Conservation (phyloP, 176 grass and related monocot genomes). For the Oryza glaberrima region DNA sequence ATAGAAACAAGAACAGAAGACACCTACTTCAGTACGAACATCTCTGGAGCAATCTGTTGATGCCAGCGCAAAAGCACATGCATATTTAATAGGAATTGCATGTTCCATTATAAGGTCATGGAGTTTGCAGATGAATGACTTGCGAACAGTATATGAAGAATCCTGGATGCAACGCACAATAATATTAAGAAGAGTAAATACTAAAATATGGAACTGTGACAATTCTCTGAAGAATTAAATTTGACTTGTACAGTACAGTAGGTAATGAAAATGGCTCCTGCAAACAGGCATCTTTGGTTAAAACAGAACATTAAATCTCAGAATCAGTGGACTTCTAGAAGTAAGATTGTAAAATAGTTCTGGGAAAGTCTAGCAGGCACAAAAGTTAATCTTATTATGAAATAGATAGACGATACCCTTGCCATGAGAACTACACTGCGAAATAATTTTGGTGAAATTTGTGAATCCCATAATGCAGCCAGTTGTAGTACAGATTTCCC, state of each 20-base stretch:
- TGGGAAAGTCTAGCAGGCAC: slow-evolving; percentile 2
- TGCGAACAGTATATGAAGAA: slow-evolving; percentile 73
- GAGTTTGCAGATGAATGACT: slow-evolving; percentile 74
- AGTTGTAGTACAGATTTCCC: slow-evolving; percentile 79
- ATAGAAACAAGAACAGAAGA: slow-evolving; percentile 35
- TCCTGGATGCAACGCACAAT: slow-evolving; percentile 61
- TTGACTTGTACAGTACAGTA: slow-evolving; percentile 5
- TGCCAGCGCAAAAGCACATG: slow-evolving; percentile 84
- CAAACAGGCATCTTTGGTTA: slow-evolving; percentile 21
- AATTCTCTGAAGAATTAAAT: slow-evolving; percentile 28
- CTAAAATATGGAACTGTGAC: slow-evolving; percentile 24
- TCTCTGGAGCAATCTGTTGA: slow-evolving; percentile 74
- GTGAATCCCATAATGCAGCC: slow-evolving; percentile 84
- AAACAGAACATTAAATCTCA: slow-evolving; percentile 5
- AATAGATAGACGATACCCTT: slow-evolving; percentile 58
- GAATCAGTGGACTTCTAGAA: slow-evolving; percentile 36
- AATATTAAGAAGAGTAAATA: slow-evolving; percentile 18
- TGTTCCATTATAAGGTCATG: slow-evolving; percentile 66
- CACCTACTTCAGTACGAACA: slow-evolving; percentile 76
- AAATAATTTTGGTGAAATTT: slow-evolving; percentile 81
- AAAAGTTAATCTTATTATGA: slow-evolving; percentile 22
- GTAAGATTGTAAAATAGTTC: slow-evolving; percentile 14
- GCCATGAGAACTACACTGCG: slow-evolving; percentile 67
- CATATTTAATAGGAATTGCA: slow-evolving; percentile 78
- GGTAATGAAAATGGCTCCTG: slow-evolving; percentile 11